Base-by-base conservation (phyloP, 2,329 filamentous ascomycete species). In the Aspergillus alliaceus region DNA sequence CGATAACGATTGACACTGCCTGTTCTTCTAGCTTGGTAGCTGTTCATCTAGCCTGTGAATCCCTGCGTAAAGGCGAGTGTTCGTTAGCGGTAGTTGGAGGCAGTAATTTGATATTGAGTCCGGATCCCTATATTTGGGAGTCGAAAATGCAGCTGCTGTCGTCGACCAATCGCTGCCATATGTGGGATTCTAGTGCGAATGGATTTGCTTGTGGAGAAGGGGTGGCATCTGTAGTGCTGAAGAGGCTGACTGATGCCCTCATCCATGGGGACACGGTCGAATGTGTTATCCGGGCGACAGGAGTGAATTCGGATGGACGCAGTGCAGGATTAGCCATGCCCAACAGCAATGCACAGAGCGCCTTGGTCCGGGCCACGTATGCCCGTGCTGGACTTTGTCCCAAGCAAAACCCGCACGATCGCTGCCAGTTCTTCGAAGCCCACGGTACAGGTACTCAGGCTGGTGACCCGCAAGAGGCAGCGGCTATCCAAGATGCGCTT, bases 141-240 rank as follows among this genome's bases (percentile, higher is more conserved):
- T n/a, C 14, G 3, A 37, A 37, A 2, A 6, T 37, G 11, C 12
- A 37, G 4, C 15, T 37, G 4, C 15, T n/a, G 18, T 40, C 37
- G 5, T 11, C 37, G 18, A 40, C 18, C 18, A 12, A 12, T 11
- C 37, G 37, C 18, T 40, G 18, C 9, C 18, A 12, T 4, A 40
- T 40, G 37, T 40, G 37, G 37, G 37, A 77, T 62, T 65, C 60
- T 0, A 62, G 59, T 1, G 81, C 77, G 0, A 66, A 81, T 56
- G 81, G 80, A n/a, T 81, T 73, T 67, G 78, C 70, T 29, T 73
- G 81, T 0, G 80, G 78, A 4, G 83, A 85, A 53, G 82, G 81
- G 1, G 64, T 82, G 7, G 75, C 75, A 0, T 67, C 72, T 0
- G 56, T 85, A 0, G 66, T 84, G 0, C 58, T 86, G 0, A 85